These are phyloP conservation scores for Sechiopsis laciniata DNA, from an alignment of 306 rosid genomes.

Conservation along the genomic window DNA sequence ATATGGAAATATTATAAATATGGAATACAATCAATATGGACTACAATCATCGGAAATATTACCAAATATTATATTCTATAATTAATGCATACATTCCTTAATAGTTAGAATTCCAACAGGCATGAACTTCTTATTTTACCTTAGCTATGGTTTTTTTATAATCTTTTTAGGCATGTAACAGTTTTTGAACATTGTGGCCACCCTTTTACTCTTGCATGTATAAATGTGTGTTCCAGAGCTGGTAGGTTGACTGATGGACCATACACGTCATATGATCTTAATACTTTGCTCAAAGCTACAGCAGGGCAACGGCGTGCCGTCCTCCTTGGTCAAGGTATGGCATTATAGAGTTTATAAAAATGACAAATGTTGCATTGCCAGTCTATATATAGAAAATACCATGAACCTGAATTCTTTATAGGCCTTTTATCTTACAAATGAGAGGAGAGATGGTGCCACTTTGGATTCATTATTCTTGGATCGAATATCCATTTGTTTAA, in stretches of 20 bases:
- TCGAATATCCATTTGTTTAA: too few species aligned
- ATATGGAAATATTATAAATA: too few species aligned
- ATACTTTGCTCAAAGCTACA: slow-evolving; percentile 86
- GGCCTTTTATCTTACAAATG: too few species aligned
- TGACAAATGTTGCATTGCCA: not conserved
- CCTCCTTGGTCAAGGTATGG: slow-evolving; percentile 77
- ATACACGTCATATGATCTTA: slow-evolving; percentile 92
- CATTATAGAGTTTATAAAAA: slow-evolving; percentile 8
- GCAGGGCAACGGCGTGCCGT: slow-evolving; percentile 88
- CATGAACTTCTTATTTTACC: not conserved
- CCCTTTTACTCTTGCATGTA: not conserved
- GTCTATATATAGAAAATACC: too few species aligned
- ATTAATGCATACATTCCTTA: too few species aligned
- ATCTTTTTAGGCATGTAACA: not conserved
- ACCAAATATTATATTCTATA: too few species aligned
- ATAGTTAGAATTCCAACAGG: too few species aligned
- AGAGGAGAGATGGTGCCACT: too few species aligned
- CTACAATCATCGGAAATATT: too few species aligned
- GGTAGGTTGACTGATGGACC: slow-evolving; percentile 99
- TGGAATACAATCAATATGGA: too few species aligned
- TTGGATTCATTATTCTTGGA: too few species aligned
- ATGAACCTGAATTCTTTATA: too few species aligned
- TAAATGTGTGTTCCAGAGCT: slow-evolving; percentile 43
- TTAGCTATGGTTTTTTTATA: not conserved
- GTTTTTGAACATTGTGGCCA: not conserved